A percentile compares a stretch with the other conserved stretches of the same genome.
These are phyloP conservation scores for Sporothrix humicola DNA, from an alignment of 2,329 filamentous ascomycete species.

Conservation along the genomic window DNA sequence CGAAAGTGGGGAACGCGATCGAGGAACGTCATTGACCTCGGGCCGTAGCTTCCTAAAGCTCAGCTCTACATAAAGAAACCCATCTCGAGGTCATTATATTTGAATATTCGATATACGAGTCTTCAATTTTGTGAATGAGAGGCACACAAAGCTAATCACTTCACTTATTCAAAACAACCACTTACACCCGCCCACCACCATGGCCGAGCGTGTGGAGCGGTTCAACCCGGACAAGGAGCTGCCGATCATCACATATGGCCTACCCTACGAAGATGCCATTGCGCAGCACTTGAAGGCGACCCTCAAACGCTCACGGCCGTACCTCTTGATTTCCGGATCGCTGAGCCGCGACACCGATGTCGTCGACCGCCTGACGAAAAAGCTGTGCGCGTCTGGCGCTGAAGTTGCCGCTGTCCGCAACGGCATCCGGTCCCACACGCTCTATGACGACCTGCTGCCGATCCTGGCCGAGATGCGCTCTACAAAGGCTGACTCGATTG, in stretches of 20 bases:
- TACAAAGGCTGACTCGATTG: constrained; percentile 35
- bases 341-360: constrained; percentile 38
- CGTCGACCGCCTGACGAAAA: constrained; percentile 33
- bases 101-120: background rate
- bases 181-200: background rate
- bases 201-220: constrained; percentile 33
- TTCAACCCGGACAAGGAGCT: constrained; percentile 34
- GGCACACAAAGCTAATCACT: no score
- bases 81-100: background rate
- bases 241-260: constrained; percentile 36
- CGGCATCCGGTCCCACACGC: constrained; percentile 39
- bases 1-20: constrained; percentile 7
- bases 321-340: constrained; percentile 38
- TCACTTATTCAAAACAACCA: background rate
- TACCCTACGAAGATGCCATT: constrained; percentile 37
- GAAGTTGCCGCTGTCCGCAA: constrained; percentile 34
- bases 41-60: background rate
- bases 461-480: constrained; percentile 32
- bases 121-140: no score
- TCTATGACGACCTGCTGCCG: constrained; percentile 37
- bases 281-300: constrained; percentile 35
- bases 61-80: background rate
- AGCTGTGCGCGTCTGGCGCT: constrained; percentile 19
- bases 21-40: constrained; percentile 8
- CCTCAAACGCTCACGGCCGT: constrained; percentile 34